Evolutionary conservation across 177 flowering plant species (phyloP), one percentile per base, ranked within the genome.

Genomic region (Vitis hybrid): DNA sequence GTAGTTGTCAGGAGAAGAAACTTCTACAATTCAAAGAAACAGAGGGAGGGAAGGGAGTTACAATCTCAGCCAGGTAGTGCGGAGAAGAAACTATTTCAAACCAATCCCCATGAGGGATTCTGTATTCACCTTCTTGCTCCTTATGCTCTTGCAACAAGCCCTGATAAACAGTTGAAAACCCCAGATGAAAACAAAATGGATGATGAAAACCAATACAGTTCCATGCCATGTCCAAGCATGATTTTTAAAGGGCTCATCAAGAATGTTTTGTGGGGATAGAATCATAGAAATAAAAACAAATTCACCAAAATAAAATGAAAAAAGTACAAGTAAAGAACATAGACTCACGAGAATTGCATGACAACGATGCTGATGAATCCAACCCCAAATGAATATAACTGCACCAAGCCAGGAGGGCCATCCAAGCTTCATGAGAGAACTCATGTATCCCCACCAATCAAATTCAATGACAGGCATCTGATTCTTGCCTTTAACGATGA

Each of bases 61-160:
- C 99, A 49, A 93, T 89, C 78, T 95, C 98, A 50, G 99, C 96
- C 27, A 91, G 79, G 69, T 93, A 95, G 80, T 95, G 98, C n/a
- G 99, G 94, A 76, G 85, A 84, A 14, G 98, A 95, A 63, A 91
- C 99, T 60, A 81, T 27, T 62, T 91, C 85, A 62, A 95, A 95
- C 98, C 98, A 95, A 81, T 93, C 98, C 24, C 99, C 97, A 67
- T 65, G 74, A 51, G 98, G 99, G 69, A 90, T 90, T 64, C 68
- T 76, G 78, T 93, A 91, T 54, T 85, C 88, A 32, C 86, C 74
- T 18, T 11, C 60, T 60, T 83, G 72, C 46, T 76, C 84, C 15
- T 19, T 27, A 10, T 68, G 71, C 61, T 83, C 80, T 46, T 98
- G 80, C 30, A 93, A 67, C 8, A 88, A 86, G 8, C 97, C 99